These are phyloP conservation scores for Oxytropis ochrocephala DNA, from an alignment of 306 rosid species.

Conservation along the genomic window DNA sequence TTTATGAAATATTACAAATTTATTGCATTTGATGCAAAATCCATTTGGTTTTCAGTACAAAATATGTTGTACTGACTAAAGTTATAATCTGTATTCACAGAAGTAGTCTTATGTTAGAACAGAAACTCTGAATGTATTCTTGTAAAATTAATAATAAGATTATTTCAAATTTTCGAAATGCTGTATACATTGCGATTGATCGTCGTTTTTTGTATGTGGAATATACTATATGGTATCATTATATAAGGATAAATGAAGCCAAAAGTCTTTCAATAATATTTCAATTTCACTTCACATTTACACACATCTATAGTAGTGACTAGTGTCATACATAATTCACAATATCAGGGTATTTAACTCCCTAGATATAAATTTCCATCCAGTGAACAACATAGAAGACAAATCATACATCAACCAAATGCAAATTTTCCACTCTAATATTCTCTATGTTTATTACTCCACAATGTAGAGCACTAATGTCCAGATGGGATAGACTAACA, in stretches of 20 bases:
- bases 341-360: neutral
- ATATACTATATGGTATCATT: neutral
- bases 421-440: neutral
- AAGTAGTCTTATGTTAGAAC: neutral
- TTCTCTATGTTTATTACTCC: constrained; percentile 13
- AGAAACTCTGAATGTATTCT: neutral
- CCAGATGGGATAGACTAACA: constrained; percentile 81
- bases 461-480: constrained; percentile 39
- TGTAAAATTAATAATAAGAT: neutral
- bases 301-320: constrained; percentile 1
- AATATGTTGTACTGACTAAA: constrained; percentile 3
- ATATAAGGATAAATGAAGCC: neutral
- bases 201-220: neutral
- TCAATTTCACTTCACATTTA: constrained; percentile 6
- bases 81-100: neutral
- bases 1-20: neutral
- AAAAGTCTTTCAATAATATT: neutral
- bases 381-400: neutral
- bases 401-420: neutral
- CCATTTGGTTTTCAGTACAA: constrained; percentile 16
- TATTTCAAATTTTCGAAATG: neutral
- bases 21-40: constrained; percentile 9
- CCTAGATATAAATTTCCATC: neutral
- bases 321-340: neutral
- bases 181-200: neutral